Conservation (phyloP, 441 rosid species). For the Lepidium campestre region DNA sequence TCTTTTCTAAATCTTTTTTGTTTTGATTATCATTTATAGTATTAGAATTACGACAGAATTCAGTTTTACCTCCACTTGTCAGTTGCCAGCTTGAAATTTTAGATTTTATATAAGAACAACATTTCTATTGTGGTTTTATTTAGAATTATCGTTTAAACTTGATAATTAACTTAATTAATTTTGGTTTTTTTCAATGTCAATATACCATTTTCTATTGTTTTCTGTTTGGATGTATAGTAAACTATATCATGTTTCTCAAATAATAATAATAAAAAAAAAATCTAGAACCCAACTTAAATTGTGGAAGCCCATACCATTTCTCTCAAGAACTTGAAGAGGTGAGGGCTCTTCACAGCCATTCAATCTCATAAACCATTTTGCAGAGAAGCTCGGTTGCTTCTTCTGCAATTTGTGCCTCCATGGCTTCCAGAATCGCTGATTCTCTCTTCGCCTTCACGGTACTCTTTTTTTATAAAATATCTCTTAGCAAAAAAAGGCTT, state of each 20-base stretch:
- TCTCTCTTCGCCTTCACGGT: constrained; percentile 57
- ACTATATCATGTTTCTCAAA: too few species aligned
- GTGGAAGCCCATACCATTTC: constrained; percentile 8
- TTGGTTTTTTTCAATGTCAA: too few species aligned
- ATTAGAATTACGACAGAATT: background rate
- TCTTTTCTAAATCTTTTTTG: background rate
- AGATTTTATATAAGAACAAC: background rate
- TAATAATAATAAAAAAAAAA: background rate
- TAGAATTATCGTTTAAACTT: background rate
- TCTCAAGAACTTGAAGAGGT: constrained; percentile 7
- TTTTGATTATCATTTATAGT: background rate
- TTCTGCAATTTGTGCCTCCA: constrained; percentile 32
- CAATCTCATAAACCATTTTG: constrained; percentile 11
- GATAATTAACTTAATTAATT: background rate
- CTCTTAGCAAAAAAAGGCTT: background rate
- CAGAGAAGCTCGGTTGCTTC: constrained; percentile 5
- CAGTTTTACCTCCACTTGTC: background rate
- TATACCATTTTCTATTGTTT: background rate
- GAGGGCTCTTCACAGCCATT: constrained; percentile 21
- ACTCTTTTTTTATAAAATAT: background rate
- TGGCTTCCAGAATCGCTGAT: constrained; percentile 69
- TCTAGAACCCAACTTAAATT: background rate
- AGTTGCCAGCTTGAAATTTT: background rate
- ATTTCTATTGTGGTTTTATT: background rate
- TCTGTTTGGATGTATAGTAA: background rate